Conservation (phyloP, 1,284 basidiomycete genomes). For the Trichosporon faecale region DNA sequence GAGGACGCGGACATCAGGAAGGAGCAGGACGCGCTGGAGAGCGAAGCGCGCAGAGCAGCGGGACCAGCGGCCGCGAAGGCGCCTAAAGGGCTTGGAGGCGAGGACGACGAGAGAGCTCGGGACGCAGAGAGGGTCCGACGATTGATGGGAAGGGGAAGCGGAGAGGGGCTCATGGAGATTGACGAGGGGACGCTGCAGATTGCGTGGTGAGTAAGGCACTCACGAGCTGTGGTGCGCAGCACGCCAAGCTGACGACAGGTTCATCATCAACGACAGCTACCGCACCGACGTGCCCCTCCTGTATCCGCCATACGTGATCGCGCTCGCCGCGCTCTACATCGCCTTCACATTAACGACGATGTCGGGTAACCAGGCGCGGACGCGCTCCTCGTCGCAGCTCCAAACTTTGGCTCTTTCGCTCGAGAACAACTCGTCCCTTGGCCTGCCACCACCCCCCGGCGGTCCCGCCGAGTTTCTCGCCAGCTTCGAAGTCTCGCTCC, state of each 20-base stretch:
- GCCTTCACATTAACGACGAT: constrained; percentile 57
- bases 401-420: constrained; percentile 54
- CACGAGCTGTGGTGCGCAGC: neutral
- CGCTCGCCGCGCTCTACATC: constrained; percentile 84
- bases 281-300: constrained; percentile 84
- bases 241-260: constrained; percentile 58
- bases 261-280: constrained; percentile 94
- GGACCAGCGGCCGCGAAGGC: constrained; percentile 14
- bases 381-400: constrained; percentile 48
- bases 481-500: constrained; percentile 76
- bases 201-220: constrained; percentile 51
- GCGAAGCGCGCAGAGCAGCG: constrained; percentile 26
- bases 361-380: constrained; percentile 42
- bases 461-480: constrained; percentile 66
- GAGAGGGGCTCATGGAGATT: constrained; percentile 52
- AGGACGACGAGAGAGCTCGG: constrained; percentile 31
- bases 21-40: constrained; percentile 28
- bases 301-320: constrained; percentile 90
- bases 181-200: constrained; percentile 55
- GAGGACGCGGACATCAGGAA: constrained; percentile 45
- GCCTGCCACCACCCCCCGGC: constrained; percentile 36
- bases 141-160: constrained; percentile 47
- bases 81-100: constrained; percentile 6
- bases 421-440: constrained; percentile 40
- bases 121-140: constrained; percentile 41